phyloP scores from a whole-genome alignment of 352 stramenopile species.

The Globisporangium okanoganense region DNA sequence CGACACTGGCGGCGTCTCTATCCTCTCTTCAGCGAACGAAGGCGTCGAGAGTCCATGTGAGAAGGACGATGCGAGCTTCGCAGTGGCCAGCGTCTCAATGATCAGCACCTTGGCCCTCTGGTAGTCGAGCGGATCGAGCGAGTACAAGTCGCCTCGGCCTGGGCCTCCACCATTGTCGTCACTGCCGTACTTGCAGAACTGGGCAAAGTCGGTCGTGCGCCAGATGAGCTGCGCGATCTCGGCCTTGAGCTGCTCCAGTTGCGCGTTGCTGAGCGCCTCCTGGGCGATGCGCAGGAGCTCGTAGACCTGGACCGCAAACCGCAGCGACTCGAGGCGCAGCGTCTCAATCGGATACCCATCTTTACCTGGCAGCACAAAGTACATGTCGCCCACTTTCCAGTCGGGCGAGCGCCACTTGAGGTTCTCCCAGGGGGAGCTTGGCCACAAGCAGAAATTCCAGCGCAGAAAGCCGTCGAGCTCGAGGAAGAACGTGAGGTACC shows the following conservation, averaged over 20 bases:
- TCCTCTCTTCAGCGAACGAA: neutral
- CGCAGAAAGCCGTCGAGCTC: conserved; percentile 75
- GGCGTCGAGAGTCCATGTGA: neutral
- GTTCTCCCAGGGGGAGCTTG: conserved; percentile 45
- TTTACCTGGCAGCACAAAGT: conserved; percentile 68
- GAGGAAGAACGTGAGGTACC: conserved; percentile 74
- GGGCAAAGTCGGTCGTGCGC: conserved; percentile 51
- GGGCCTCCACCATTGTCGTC: neutral
- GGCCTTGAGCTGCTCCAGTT: conserved; percentile 50
- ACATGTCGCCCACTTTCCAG: conserved; percentile 83
- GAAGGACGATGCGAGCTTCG: conserved; percentile 9
- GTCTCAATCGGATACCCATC: conserved; percentile 68
- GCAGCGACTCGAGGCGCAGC: conserved; percentile 62
- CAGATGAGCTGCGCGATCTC: conserved; percentile 58
- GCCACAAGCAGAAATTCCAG: conserved; percentile 85
- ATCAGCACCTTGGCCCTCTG: conserved; percentile 52
- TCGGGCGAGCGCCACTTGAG: conserved; percentile 56
- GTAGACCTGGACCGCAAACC: conserved; percentile 62
- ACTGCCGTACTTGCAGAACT: conserved; percentile 30
- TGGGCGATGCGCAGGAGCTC: conserved; percentile 55
- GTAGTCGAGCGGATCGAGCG: conserved; percentile 65
- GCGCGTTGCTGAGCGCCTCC: conserved; percentile 23
- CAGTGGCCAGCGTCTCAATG: conserved; percentile 51
- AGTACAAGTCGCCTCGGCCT: conserved; percentile 52
- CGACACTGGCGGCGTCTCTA: neutral